Base-by-base conservation (phyloP, 2,329 filamentous ascomycete species). In the Cryphonectria nitschkei region DNA sequence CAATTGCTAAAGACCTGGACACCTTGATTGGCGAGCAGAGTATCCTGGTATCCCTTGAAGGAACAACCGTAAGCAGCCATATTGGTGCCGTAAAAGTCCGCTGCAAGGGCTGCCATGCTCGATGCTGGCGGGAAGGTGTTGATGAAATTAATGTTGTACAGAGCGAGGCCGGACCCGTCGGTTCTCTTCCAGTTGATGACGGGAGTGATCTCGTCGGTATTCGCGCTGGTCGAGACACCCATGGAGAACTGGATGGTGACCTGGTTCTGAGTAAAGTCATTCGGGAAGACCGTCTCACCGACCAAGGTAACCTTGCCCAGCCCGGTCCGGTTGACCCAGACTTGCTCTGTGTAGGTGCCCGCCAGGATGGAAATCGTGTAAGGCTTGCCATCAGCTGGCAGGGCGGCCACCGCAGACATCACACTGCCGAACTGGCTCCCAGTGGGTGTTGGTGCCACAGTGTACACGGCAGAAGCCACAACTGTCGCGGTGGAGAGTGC, bases 71-170 rank as follows among this genome's bases (percentile, higher is more conserved):
- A 79, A n/a, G 77, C 76, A 9, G 77, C 77, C 72, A 81, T 78
- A 64, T 78, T 76, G 58, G 74, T 77, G 8, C 79, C 80, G 41
- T 78, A 80, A 63, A 81, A 78, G 65, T 80, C 77, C 11, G 76
- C 79, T 2, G 79, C 79, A 0, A 76, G 2, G 69, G 76, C 76
- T 16, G 75, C 76, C 6, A 75, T 75, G 69, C 73, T 75, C 13
- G 73, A 52, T 32, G 74, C 71, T 65, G 75, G 74, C 26, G 74
- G 70, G 60, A 74, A 79, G 2, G 76, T 77, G 72, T 80, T 81
- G 71, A 74, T 66, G 64, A 80, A 78, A 74, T 87, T 84, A 76
- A 87, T 80, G 74, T 86, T 87, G 79, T 87, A 87, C 13, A 86
- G 78, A 71, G 84, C 85, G 69, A 87, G 79, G 4, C 58, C 58